Percentiles rank a stretch among this genome's conserved stretches.
Evolutionary conservation across 306 rosid genomes (phyloP).

Genomic region (Hippophae gyantsensis): DNA sequence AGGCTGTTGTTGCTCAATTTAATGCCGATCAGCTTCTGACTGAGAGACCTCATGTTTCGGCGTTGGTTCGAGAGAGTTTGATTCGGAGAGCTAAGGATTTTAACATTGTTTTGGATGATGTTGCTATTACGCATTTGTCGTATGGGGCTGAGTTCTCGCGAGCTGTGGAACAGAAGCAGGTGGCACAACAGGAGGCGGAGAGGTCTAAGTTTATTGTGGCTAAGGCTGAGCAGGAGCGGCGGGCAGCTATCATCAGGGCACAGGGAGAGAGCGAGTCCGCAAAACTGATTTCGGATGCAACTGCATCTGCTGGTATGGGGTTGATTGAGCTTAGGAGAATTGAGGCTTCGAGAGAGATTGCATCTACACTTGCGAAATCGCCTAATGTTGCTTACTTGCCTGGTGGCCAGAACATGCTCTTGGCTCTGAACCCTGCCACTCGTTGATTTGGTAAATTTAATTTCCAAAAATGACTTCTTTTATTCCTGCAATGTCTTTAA

Average conservation of each 20-base stretch:
- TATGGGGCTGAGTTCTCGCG: too few species aligned
- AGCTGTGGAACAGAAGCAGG: too few species aligned
- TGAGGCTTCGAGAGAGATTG: slow-evolving; percentile 75
- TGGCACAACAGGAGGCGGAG: too few species aligned
- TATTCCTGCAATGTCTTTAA: neutral
- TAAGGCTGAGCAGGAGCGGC: slow-evolving; percentile 76
- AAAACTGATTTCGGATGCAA: slow-evolving; percentile 68
- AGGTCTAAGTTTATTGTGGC: slow-evolving; percentile 60
- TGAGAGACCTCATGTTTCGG: slow-evolving; percentile 55
- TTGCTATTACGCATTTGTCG: too few species aligned
- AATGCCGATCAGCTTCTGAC: too few species aligned
- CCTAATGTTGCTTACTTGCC: slow-evolving; percentile 67
- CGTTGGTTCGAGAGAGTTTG: slow-evolving; percentile 72
- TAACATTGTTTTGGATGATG: too few species aligned
- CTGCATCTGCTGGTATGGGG: slow-evolving; percentile 46
- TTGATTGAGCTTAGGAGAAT: slow-evolving; percentile 69
- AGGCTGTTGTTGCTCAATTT: slow-evolving; percentile 40
- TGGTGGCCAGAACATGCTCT: slow-evolving; percentile 34
- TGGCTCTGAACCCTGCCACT: slow-evolving; percentile 40
- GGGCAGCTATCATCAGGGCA: slow-evolving; percentile 68
- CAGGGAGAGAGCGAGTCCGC: slow-evolving; percentile 86
- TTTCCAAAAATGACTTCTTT: neutral
- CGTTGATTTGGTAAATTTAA: slow-evolving; percentile 42
- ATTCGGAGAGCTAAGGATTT: slow-evolving; percentile 35
- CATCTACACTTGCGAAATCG: slow-evolving; percentile 51